These are phyloP conservation scores for Neopestalotiopsis sp. DNA, from an alignment of 2,329 filamentous ascomycete genomes.

Conservation along the genomic window DNA sequence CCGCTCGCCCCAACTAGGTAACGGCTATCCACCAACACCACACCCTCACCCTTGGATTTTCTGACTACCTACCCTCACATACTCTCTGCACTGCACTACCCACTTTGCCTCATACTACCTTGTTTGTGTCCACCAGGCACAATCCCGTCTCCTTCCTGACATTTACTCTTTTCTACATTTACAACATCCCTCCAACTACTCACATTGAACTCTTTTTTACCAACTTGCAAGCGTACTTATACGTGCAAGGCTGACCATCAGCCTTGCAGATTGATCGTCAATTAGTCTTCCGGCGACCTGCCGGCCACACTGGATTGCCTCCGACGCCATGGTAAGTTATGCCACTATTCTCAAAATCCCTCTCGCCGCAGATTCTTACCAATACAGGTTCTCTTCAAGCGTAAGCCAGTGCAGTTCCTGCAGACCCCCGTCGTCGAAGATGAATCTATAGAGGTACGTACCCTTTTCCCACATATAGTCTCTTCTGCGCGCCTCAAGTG, in stretches of 20 bases:
- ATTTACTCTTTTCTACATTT: conserved; percentile 23
- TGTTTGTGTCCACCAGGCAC: conserved; percentile 19
- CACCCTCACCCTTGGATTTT: conserved; percentile 4
- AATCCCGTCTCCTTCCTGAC: conserved; percentile 29
- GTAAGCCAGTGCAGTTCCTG: conserved; percentile 89
- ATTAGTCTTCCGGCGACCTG: conserved; percentile 18
- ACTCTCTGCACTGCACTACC: conserved; percentile 16
- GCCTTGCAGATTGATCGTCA: conserved; percentile 46
- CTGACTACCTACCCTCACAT: conserved; percentile 10
- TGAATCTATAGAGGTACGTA: conserved; percentile 80
- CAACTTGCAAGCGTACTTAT: conserved; percentile 18
- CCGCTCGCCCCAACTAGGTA: conserved; percentile 7
- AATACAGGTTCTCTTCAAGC: conserved; percentile 87
- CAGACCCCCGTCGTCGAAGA: conserved; percentile 74
- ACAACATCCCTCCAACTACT: conserved; percentile 24
- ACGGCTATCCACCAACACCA: not conserved
- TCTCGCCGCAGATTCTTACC: conserved; percentile 22
- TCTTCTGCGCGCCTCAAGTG: conserved; percentile 21
- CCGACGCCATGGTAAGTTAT: conserved; percentile 40
- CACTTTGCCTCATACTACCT: conserved; percentile 20
- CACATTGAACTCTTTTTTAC: not conserved
- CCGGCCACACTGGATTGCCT: conserved; percentile 5
- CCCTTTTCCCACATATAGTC: conserved; percentile 7
- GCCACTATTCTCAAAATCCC: conserved; percentile 23
- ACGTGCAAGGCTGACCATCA: conserved; percentile 41